Evolutionary conservation across 805 yeast species (phyloP).

Genomic region (Ogataea minuta): DNA sequence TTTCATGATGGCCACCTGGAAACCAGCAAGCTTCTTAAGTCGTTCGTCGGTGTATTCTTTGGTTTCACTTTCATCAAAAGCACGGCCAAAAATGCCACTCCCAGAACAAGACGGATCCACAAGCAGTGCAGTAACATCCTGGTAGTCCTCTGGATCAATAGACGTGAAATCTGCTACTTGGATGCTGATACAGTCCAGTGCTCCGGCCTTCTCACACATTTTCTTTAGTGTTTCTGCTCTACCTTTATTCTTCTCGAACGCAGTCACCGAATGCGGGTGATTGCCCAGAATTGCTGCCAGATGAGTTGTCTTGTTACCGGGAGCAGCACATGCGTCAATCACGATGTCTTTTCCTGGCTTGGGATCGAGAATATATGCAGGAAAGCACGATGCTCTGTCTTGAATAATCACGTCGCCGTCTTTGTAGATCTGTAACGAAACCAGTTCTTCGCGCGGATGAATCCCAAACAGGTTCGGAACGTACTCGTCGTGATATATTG

Average conservation of each 20-base stretch:
- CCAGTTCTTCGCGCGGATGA: slow-evolving; percentile 70
- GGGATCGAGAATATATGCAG: slow-evolving; percentile 78
- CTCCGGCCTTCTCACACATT: slow-evolving; percentile 82
- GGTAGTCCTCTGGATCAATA: slow-evolving; percentile 54
- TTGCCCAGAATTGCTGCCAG: slow-evolving; percentile 61
- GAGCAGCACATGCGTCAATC: slow-evolving; percentile 96
- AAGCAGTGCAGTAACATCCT: slow-evolving; percentile 71
- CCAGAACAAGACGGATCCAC: slow-evolving; percentile 99
- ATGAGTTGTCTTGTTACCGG: slow-evolving; percentile 97
- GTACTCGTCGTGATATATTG: slow-evolving; percentile 67
- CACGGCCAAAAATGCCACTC: slow-evolving; percentile 94
- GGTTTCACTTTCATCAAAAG: slow-evolving; percentile 56
- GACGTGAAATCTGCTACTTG: slow-evolving; percentile 60
- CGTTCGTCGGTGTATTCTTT: slow-evolving; percentile 47
- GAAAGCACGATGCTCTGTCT: slow-evolving; percentile 96
- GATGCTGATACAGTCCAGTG: slow-evolving; percentile 41
- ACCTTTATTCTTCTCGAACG: slow-evolving; percentile 82
- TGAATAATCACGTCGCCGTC: slow-evolving; percentile 84
- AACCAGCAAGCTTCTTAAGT: slow-evolving; percentile 71
- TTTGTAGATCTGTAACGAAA: slow-evolving; percentile 65
- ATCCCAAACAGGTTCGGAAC: slow-evolving; percentile 81
- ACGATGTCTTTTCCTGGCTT: slow-evolving; percentile 51
- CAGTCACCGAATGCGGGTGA: slow-evolving; percentile 52
- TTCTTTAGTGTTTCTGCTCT: slow-evolving; percentile 67
- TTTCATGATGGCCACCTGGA: slow-evolving; percentile 83